Base-by-base conservation (phyloP, 305 asterid species). In the Fraxinus platypoda region DNA sequence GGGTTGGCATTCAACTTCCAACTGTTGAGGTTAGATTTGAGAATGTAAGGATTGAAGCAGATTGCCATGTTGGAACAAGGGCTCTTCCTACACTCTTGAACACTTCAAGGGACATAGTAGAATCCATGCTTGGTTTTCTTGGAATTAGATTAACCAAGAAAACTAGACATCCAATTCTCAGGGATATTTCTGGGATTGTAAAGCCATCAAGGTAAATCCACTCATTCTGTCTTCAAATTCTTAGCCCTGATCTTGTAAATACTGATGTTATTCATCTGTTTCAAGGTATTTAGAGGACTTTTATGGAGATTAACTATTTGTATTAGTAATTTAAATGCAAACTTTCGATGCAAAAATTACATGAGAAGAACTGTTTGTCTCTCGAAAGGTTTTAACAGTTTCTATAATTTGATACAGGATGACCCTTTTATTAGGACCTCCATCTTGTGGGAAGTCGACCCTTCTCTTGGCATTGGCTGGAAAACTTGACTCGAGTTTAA, bases 351-450 rank as follows among this genome's bases (percentile, higher is more conserved):
- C 5, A 8, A 62, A 62, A 62, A 3, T 54, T 19, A 54, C 66
- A 6, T 0, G 8, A 52, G 62, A 59, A 21, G 71, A 2, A 3
- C 31, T 62, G 17, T 62, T 62, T 62, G 30, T 62, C 25, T 23
- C 17, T 21, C 3, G 31, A 62, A 62, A 62, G 4, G 72, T 62
- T 62, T 62, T 62, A 62, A 62, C 33, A 62, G 31, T 62, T 62
- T 62, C 30, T 62, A 62, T 23, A 25, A 62, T 62, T 21, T 62
- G 33, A 62, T 62, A 81, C 88, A 91, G 95, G 90, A 90, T 91
- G 93, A 87, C 95, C 31, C 93, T 91, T 73, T 76, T 91, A 78
- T 74, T 91, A 77, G 95, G 95, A 0, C 95, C 95, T 38, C 95
- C 95, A 0, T 88, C 93, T 7, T 90, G 92, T 3, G 95, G 95